Conservation (phyloP, 306 rosid species). For the Glycine soja region DNA sequence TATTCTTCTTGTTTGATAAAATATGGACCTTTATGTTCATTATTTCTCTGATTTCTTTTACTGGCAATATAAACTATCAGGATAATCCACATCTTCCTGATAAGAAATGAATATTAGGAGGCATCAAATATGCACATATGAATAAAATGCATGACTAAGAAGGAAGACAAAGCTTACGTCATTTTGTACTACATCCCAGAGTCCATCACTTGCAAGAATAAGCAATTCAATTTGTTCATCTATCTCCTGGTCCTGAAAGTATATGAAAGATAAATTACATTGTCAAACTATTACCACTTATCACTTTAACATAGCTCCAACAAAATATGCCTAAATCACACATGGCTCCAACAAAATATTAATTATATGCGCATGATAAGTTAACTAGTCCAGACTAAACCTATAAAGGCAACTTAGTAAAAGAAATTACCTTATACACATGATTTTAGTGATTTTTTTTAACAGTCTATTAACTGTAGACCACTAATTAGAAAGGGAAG, state of each 20-base stretch:
- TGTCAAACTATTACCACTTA: slow-evolving; percentile 28
- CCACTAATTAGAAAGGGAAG: too few relatives aligned
- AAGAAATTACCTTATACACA: too few relatives aligned
- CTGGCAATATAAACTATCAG: neutral
- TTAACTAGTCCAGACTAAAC: too few relatives aligned
- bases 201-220: slow-evolving; percentile 93
- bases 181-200: slow-evolving; percentile 94
- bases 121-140: neutral
- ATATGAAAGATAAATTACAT: slow-evolving; percentile 27
- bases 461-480: too few relatives aligned
- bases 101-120: slow-evolving; percentile 4
- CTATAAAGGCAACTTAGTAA: too few relatives aligned
- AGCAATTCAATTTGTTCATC: slow-evolving; percentile 84
- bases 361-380: neutral
- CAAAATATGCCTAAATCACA: too few relatives aligned
- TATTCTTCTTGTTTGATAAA: slow-evolving; percentile 19
- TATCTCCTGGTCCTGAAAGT: slow-evolving; percentile 74
- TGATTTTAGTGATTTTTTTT: too few relatives aligned
- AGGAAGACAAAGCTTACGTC: slow-evolving; percentile 62
- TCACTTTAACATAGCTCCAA: neutral
- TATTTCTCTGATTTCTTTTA: slow-evolving; percentile 37
- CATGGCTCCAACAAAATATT: neutral
- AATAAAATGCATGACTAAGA: slow-evolving; percentile 34
- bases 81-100: slow-evolving; percentile 18
- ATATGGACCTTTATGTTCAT: neutral